Base-by-base conservation (phyloP, 2,329 filamentous ascomycete species). In the Colletotrichum cordylinicola region DNA sequence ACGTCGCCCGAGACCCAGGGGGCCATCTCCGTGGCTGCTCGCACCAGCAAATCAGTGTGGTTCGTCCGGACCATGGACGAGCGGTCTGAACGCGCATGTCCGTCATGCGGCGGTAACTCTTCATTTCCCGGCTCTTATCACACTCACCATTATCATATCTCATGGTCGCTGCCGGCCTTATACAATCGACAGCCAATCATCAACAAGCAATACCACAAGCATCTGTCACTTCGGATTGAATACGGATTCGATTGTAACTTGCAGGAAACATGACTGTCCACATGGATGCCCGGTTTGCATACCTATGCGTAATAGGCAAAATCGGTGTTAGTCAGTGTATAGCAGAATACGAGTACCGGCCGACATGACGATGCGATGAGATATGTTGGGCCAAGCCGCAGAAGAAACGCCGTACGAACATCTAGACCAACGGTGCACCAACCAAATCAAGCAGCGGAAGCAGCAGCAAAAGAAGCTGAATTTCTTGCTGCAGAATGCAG, bases 51-150 rank as follows among this genome's bases (percentile, higher is more conserved):
- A 60, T 73, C 55, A 64, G 27, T 65, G 27, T 65, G 56, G 33
- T 75, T 64, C 56, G 70, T 69, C 70, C 56, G 58, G 73, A 64
- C 39, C 33, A 72, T 29, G 64, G 69, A 68, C 58, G 18, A 67
- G 70, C 43, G 70, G 64, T 16, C 29, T 61, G 62, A 72, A 65
- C 64, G 62, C 69, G 55, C 69, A 67, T 72, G 29, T 58, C 73
- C 56, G 18, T 65, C 13, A 52, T 68, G 55, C 62, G 18, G 21
- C 56, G 35, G 48, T 64, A 67, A n/a, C 8, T 68, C 48, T 52
- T 75, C 73, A 72, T 65, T 75, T 73, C 64, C 70, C n/a, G 13
- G 68, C 31, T 29, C 61, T 74, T 48, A 66, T 37, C 61, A 71
- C 21, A 52, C 16, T 39, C 55, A n/a, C 27, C 21, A 15, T 24